Conservation (phyloP, 2,329 filamentous ascomycete species). For the Diaporthe nobilis region DNA sequence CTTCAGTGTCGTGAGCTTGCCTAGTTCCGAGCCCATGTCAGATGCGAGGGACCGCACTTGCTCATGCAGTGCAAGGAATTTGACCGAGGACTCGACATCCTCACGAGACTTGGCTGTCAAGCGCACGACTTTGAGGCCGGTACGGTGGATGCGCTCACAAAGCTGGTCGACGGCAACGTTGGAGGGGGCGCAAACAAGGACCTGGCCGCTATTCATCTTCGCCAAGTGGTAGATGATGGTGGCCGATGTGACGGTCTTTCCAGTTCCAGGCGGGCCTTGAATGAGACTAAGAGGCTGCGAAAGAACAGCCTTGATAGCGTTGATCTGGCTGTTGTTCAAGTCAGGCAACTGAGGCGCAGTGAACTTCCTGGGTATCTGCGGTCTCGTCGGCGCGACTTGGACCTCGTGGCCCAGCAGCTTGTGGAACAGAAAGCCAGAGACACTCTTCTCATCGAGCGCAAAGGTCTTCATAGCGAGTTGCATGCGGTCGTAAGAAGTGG, state of each 20-base stretch:
- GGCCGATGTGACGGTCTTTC: slow-evolving; percentile 98
- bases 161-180: slow-evolving; percentile 99
- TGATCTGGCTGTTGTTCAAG: slow-evolving; percentile 95
- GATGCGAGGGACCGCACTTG: slow-evolving; percentile 89
- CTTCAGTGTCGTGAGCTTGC: slow-evolving; percentile 94
- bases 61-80: slow-evolving; percentile 94
- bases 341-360: slow-evolving; percentile 94
- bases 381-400: slow-evolving; percentile 94
- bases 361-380: slow-evolving; percentile 95
- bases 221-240: slow-evolving; percentile 98
- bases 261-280: slow-evolving; percentile 95
- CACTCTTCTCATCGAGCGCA: slow-evolving; percentile 96
- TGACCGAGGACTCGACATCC: slow-evolving; percentile 98
- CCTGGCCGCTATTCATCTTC: slow-evolving; percentile 94
- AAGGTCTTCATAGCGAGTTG: slow-evolving; percentile 99
- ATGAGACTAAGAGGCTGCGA: slow-evolving; percentile 96
- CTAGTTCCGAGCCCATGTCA: slow-evolving; percentile 93
- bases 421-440: slow-evolving; percentile 99
- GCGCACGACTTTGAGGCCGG: slow-evolving; percentile 95
- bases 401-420: slow-evolving; percentile 96
- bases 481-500: slow-evolving; percentile 99
- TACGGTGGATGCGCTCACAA: slow-evolving; percentile 95
- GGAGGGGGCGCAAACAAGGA: slow-evolving; percentile 95
- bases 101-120: slow-evolving; percentile 99
- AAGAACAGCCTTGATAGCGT: slow-evolving; percentile 94